Percentiles rank a stretch among this genome's conserved stretches.
phyloP scores from a whole-genome alignment of 2,329 filamentous ascomycete species.

The Knufia petricola region DNA sequence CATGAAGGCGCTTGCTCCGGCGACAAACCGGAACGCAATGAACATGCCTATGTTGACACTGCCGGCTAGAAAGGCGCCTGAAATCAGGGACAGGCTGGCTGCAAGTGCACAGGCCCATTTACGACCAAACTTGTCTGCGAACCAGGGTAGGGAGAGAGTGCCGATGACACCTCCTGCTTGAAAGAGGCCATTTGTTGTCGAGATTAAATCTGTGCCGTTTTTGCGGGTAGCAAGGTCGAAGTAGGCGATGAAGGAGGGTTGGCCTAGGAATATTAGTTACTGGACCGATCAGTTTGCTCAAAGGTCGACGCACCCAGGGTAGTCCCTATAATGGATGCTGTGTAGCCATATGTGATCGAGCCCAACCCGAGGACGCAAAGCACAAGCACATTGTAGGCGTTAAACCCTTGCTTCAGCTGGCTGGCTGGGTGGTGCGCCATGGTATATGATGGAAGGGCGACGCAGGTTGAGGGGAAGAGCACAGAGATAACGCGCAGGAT shows the following conservation, averaged over 20 bases:
- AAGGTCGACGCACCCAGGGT: conserved; percentile 10
- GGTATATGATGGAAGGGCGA: background rate
- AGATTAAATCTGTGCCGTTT: conserved; percentile 35
- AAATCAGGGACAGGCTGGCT: conserved; percentile 13
- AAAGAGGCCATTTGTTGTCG: conserved; percentile 38
- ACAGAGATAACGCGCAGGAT: background rate
- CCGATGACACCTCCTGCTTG: conserved; percentile 35
- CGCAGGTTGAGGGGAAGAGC: background rate
- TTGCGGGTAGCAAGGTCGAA: conserved; percentile 31
- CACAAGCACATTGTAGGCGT: conserved; percentile 13
- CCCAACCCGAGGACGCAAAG: conserved; percentile 16
- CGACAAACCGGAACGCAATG: conserved; percentile 18
- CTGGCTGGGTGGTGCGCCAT: conserved; percentile 1
- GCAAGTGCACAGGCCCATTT: conserved; percentile 18
- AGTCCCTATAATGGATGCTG: conserved; percentile 19
- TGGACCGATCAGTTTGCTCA: background rate
- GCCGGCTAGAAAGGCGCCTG: conserved; percentile 15
- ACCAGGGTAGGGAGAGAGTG: conserved; percentile 13
- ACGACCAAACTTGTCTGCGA: conserved; percentile 18
- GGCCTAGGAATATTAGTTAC: conserved; percentile 24
- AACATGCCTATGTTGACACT: conserved; percentile 17
- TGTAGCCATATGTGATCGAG: conserved; percentile 19
- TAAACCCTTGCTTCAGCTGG: conserved; percentile 4
- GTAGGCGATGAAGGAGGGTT: conserved; percentile 38
- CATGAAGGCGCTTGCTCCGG: conserved; percentile 19